phyloP scores from a whole-genome alignment of 164 flowering plant genomes.

The Kingdonia uniflora region DNA sequence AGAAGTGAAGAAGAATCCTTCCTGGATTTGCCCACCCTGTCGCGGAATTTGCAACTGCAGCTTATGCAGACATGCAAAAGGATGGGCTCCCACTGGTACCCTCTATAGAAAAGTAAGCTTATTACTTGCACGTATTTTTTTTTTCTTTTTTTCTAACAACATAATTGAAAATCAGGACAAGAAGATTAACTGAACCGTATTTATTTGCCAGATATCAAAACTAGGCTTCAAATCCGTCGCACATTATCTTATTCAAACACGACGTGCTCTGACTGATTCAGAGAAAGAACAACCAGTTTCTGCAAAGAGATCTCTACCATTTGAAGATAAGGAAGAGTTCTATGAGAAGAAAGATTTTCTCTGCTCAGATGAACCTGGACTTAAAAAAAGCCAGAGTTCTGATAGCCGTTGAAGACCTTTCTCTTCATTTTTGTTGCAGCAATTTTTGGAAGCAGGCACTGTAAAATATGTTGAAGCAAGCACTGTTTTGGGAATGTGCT shows the following conservation, averaged over 20 bases:
- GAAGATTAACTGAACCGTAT: neutral
- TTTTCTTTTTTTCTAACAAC: neutral
- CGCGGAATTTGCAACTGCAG: slow-evolving; percentile 98
- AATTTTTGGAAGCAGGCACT: neutral
- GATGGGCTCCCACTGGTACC: slow-evolving; percentile 82
- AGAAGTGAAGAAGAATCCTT: slow-evolving; percentile 61
- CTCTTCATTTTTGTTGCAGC: slow-evolving; percentile 5
- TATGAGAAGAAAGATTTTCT: no score
- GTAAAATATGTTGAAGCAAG: slow-evolving; percentile 2
- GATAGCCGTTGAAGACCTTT: slow-evolving; percentile 4
- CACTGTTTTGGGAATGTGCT: slow-evolving; percentile 7
- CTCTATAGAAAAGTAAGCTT: slow-evolving; percentile 55
- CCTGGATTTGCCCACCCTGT: slow-evolving; percentile 86
- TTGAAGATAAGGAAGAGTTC: slow-evolving; percentile 30
- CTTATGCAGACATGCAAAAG: slow-evolving; percentile 74
- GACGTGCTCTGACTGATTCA: slow-evolving; percentile 15
- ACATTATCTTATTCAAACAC: slow-evolving; percentile 73
- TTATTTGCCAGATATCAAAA: slow-evolving; percentile 31
- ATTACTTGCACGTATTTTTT: neutral
- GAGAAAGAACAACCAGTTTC: slow-evolving; percentile 24
- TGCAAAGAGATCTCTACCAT: slow-evolving; percentile 51
- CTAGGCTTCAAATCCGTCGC: slow-evolving; percentile 89
- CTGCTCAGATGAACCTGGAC: no score
- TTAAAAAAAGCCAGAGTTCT: no score
- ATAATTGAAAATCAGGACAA: no score